Base-by-base conservation (phyloP, 2,329 filamentous ascomycete species). In the Sporothrix dimorphospora region DNA sequence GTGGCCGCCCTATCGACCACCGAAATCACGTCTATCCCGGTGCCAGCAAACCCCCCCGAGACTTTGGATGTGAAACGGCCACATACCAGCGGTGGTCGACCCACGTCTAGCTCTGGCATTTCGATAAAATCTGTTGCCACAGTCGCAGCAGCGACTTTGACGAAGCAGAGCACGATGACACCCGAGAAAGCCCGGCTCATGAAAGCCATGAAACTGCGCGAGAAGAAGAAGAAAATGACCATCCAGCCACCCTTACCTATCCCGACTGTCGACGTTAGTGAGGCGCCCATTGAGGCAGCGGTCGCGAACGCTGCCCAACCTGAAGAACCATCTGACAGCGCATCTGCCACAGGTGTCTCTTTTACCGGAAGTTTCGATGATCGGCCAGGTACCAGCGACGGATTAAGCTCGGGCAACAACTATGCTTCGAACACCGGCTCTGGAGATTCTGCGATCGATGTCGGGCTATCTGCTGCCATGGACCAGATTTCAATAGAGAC, bases 171-270 rank as follows among this genome's bases (percentile, higher is more conserved):
- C 80, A 77, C 85, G 80, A 91, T 97, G 77, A 94, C 93, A 1
- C 93, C 93, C 0, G 96, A 99, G 80, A 98, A 97, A 83, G 90
- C 93, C 73, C 88, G 96, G 71, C 84, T 99, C 74, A 94, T 97
- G 93, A 98, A 97, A 83, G 96, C 96, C 8, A 87, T 98, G 82
- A 92, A 98, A 81, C 82, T 98, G 76, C 88, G 95, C 69, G 96
- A 97, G 81, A 94, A 92, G 81, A 94, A 94, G 80, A 90, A 83
- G 79, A 83, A 82, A 81, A 80, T 80, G 78, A 80, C 76, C 72
- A 75, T 78, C 57, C 78, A 79, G 51, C 74, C 79, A n/a, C 51
- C 78, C 16, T 71, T 77, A 6, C 75, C 78, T 12, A 72, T 77
- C 12, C 76, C 78, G 42, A 74, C 71, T 8, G 73, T 76, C 19